Percentiles rank a stretch among this genome's conserved stretches.
phyloP scores from a whole-genome alignment of 2,329 filamentous ascomycete species.

The Aspergillus ibericus region DNA sequence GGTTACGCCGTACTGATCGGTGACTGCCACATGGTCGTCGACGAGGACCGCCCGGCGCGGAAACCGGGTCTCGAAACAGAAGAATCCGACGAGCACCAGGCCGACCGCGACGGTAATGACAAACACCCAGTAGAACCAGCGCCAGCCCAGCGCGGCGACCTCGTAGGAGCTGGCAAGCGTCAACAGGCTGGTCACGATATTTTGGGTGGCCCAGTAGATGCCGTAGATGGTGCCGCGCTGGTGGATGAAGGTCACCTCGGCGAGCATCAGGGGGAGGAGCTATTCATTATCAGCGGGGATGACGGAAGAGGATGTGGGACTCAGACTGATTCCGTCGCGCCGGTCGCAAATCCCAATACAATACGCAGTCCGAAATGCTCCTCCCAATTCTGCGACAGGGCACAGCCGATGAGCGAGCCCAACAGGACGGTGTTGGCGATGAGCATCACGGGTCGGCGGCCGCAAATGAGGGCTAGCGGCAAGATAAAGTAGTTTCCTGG shows the following conservation, averaged over 20 bases:
- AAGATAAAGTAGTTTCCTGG: conserved; percentile 40
- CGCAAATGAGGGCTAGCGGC: conserved; percentile 41
- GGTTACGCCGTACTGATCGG: conserved; percentile 44
- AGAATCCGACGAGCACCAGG: conserved; percentile 40
- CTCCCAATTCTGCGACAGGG: conserved; percentile 33
- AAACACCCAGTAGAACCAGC: conserved; percentile 47
- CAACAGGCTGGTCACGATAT: conserved; percentile 32
- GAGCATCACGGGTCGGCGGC: conserved; percentile 40
- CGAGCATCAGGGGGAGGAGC: conserved; percentile 41
- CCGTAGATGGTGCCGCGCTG: conserved; percentile 40
- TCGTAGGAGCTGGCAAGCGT: conserved; percentile 40
- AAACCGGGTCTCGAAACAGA: conserved; percentile 44
- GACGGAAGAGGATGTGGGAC: neutral
- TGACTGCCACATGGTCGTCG: conserved; percentile 38
- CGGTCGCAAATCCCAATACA: conserved; percentile 40
- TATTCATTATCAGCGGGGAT: neutral
- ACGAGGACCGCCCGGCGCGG: conserved; percentile 34
- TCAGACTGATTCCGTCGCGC: conserved; percentile 38
- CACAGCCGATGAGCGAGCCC: conserved; percentile 36
- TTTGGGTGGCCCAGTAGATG: conserved; percentile 43
- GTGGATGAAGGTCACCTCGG: conserved; percentile 45
- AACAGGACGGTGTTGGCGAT: conserved; percentile 33
- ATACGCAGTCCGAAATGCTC: conserved; percentile 41
- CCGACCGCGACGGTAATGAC: conserved; percentile 37
- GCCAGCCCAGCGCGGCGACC: conserved; percentile 38